These are phyloP conservation scores for Neonectria faginata DNA, from an alignment of 2,329 filamentous ascomycete genomes.

Conservation along the genomic window DNA sequence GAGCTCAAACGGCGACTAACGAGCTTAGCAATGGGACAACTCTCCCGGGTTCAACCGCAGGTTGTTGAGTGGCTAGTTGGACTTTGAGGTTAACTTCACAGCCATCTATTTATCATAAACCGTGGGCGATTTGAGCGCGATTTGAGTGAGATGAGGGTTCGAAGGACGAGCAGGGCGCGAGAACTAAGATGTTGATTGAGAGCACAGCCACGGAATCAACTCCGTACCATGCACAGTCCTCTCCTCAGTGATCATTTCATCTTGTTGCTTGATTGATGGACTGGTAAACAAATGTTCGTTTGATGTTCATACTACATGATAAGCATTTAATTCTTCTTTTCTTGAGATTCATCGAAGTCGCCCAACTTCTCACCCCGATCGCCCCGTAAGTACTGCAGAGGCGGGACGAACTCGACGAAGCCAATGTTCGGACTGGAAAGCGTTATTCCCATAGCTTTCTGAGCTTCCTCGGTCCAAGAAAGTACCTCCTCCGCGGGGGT, in stretches of 20 bases:
- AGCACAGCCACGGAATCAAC: too few relatives aligned
- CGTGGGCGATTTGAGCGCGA: too few relatives aligned
- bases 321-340: background rate
- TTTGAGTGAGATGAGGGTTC: too few relatives aligned
- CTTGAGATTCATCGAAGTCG: constrained; percentile 19
- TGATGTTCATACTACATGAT: background rate
- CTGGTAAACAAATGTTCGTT: background rate
- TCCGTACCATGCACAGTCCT: too few relatives aligned
- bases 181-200: too few relatives aligned
- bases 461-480: constrained; percentile 1
- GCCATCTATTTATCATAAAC: too few relatives aligned
- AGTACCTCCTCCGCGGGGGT: constrained; percentile 15
- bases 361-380: constrained; percentile 4
- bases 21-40: too few relatives aligned
- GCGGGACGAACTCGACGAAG: constrained; percentile 19
- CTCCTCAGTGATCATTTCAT: background rate
- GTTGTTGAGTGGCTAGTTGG: too few relatives aligned
- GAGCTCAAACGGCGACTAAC: too few relatives aligned
- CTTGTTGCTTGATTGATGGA: background rate
- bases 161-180: too few relatives aligned
- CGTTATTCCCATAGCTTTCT: constrained; percentile 12
- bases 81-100: too few relatives aligned
- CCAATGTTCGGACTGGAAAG: constrained; percentile 23
- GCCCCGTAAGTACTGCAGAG: constrained; percentile 9
- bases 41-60: too few relatives aligned